Base-by-base conservation (phyloP, 2,329 filamentous ascomycete genomes). In the Pestalotiopsis sp. region DNA sequence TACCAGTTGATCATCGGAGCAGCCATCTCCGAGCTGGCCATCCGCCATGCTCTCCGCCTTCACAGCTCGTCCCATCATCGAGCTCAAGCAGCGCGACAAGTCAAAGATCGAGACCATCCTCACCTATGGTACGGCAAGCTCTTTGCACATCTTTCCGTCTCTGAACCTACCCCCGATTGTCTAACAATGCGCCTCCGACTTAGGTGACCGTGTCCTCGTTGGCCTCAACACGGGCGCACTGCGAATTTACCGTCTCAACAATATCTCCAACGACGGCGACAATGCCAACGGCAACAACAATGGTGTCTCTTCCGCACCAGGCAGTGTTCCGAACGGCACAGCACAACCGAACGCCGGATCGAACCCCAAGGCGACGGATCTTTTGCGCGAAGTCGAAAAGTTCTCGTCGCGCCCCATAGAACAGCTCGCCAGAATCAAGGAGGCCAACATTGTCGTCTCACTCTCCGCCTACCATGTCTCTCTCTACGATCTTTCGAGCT, bases 71-170 rank as follows among this genome's bases (percentile, higher is more conserved):
- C 93, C 95, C 72, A 95, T 99, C 80, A 93, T 98, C 86, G 96
- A 99, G 92, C 92, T 99, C 77, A 95, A 93, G 84, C 91, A 91
- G 81, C 92, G 93, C 81, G 95, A 98, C 89, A 98, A 97, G 86
- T 97, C 93, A 73, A 96, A 92, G 86, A 97, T 99, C 82, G 96
- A 99, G 83, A 96, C 93, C 64, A 93, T 99, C 73, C 87, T 98
- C 62, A 93, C 95, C 70, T 93, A 97, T 82, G 94, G 92, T 93
- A 86, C 68, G 81, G 71, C 67, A 31, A 25, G 7, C 61, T 60
- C 67, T 60, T 49, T 69, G 12, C n/a, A 63, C 59, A 20, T 36
- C 38, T 60, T 23, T 45, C 39, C 31, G 45, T 27, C 60, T 13
- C 31, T 36, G 58, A 25, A 67, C 60, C 38, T 52, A 64, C n/a